Evolutionary conservation across 1,139 yeast species (phyloP), one percentile per base, ranked within the genome.

Genomic region (Magnusiomyces magnusii): DNA sequence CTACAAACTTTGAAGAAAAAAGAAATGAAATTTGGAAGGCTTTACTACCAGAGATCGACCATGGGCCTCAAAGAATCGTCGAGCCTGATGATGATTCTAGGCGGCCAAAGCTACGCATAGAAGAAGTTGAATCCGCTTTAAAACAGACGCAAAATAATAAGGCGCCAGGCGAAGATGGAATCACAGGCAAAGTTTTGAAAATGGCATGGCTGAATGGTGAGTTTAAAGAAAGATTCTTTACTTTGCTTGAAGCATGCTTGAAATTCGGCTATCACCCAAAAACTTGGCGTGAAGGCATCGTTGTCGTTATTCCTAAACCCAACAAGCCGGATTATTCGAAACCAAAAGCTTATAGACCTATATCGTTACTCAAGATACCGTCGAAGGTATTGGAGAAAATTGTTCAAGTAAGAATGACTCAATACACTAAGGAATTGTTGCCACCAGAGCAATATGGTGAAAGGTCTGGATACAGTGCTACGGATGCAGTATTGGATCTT

Each of bases 251-350:
- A 44, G 25, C 47, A 9, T 39, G 47, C 47, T 21, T 52, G 7
- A 19, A 25, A 3, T n/a, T 39, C 13, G 56, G 56, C 9, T 56
- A 56, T 5, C 58, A 56, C 25, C 51, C 56, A 3, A 41, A n/a
- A 13, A 34, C 21, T n/a, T 54, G 50, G 49, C n/a, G 59, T 2
- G 17, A n/a, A 2, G 23, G 47, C 25, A 41, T 51, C n/a, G 55
- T 41, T 10, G 54, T 42, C 19, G 56, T 58, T 10, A 13, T 58
- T 3, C 58, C 56, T 17, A 58, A 58, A 36, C 55, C 59, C 27
- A 47, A 51, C 15, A 34, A 44, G 49, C 44, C 25, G 13, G 61
- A 59, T 27, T 39, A 50, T 34, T 25, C 34, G 10, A 23, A 42
- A 1, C 55, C 47, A 1, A 23, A 50, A 27, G 51, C 62, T 1